Percentiles rank a stretch among this genome's conserved stretches.
Conservation (phyloP, 2,329 filamentous ascomycete species). For the Ascochyta lentis region DNA sequence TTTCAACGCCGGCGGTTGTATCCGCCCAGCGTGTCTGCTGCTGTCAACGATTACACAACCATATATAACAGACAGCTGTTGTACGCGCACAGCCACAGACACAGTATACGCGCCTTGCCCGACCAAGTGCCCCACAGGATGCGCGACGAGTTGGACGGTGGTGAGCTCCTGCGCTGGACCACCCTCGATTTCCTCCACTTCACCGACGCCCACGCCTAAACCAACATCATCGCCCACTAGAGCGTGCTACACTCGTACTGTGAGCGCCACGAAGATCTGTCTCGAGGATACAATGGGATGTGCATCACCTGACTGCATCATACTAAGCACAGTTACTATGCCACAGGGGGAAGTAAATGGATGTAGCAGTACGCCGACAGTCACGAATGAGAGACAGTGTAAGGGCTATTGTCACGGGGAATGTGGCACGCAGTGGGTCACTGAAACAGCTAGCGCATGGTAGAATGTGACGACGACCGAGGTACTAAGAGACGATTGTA, state of each 20-base stretch:
- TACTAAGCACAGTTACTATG: conserved; percentile 19
- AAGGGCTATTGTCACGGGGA: conserved; percentile 20
- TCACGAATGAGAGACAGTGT: conserved; percentile 18
- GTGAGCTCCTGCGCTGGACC: conserved; percentile 5
- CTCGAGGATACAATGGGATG: conserved; percentile 21
- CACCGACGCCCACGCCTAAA: not conserved
- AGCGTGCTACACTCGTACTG: conserved; percentile 20
- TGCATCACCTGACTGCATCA: conserved; percentile 21
- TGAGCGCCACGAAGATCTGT: conserved; percentile 11
- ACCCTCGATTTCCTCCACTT: not conserved
- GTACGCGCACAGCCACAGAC: conserved; percentile 23
- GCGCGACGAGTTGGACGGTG: conserved; percentile 24
- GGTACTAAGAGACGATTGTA: too few species aligned
- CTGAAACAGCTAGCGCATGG: conserved; percentile 23
- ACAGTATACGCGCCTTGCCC: conserved; percentile 23
- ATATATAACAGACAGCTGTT: conserved; percentile 24
- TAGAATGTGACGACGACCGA: not conserved
- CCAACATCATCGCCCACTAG: not conserved
- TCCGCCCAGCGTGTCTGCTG: conserved; percentile 12
- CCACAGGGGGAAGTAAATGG: conserved; percentile 17
- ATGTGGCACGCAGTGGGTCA: conserved; percentile 27
- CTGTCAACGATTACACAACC: conserved; percentile 24
- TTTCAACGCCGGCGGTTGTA: conserved; percentile 22
- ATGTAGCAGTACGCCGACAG: conserved; percentile 20
- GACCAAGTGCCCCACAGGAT: conserved; percentile 21